phyloP scores from a whole-genome alignment of 1,139 yeast genomes.

The Candida tropicalis region DNA sequence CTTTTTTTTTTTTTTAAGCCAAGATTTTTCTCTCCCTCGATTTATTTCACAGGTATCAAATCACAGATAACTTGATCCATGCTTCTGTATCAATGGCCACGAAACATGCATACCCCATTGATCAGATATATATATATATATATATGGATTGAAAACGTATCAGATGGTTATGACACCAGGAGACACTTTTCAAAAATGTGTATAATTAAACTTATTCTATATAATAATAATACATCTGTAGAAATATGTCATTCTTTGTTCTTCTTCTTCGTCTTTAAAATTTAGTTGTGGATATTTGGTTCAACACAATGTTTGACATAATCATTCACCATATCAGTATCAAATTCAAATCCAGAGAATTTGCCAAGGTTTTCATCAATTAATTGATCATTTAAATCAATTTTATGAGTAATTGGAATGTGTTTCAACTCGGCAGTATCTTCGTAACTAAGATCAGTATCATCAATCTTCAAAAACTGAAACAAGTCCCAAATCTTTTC shows the following conservation, averaged over 20 bases:
- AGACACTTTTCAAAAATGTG: no score
- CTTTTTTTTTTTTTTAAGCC: no score
- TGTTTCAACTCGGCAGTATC: background rate
- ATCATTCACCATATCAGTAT: slow-evolving; percentile 23
- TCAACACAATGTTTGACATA: slow-evolving; percentile 30
- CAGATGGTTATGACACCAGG: no score
- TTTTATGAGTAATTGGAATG: slow-evolving; percentile 22
- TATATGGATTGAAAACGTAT: no score
- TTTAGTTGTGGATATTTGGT: slow-evolving; percentile 17
- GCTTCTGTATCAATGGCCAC: no score
- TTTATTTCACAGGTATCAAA: no score
- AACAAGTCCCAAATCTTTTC: slow-evolving; percentile 33
- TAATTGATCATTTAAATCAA: slow-evolving; percentile 25
- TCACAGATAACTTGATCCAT: no score
- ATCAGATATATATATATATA: no score
- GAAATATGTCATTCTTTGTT: background rate
- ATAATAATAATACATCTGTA: background rate
- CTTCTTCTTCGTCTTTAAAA: background rate
- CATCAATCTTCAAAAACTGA: slow-evolving; percentile 21
- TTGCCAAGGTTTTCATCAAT: slow-evolving; percentile 20
- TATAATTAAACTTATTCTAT: background rate
- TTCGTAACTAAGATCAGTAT: slow-evolving; percentile 7
- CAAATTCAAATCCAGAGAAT: slow-evolving; percentile 28
- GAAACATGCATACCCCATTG: no score
- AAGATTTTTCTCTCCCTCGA: no score